Evolutionary conservation across 768 basidiomycete genomes (phyloP).

Genomic region (Dictyophora rubrovolvata): DNA sequence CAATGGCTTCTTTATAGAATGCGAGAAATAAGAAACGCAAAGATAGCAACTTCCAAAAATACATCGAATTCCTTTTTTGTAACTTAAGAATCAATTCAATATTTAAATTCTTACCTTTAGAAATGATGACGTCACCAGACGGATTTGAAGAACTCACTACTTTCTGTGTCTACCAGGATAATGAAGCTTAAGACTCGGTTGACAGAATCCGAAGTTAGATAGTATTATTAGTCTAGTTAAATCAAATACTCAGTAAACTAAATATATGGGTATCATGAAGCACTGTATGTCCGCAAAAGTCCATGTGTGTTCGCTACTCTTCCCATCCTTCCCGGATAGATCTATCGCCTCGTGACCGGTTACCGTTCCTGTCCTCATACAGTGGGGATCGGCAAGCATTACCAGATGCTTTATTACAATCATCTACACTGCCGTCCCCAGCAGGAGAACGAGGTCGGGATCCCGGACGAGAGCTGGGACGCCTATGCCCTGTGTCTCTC

Average conservation of each 20-base stretch:
- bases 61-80: too few relatives aligned
- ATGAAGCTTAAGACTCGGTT: too few relatives aligned
- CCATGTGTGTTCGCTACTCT: neutral
- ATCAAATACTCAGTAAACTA: neutral
- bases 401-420: neutral
- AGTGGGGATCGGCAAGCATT: neutral
- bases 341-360: neutral
- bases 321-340: neutral
- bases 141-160: too few relatives aligned
- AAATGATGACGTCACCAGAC: too few relatives aligned
- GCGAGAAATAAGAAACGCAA: too few relatives aligned
- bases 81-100: too few relatives aligned
- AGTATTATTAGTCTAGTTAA: neutral
- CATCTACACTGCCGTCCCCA: neutral
- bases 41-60: too few relatives aligned
- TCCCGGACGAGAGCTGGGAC: constrained; percentile 17
- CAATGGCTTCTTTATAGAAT: constrained; percentile 41
- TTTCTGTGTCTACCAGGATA: too few relatives aligned
- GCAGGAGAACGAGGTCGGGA: constrained; percentile 18
- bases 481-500: neutral
- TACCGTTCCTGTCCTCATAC: neutral
- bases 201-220: too few relatives aligned
- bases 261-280: neutral
- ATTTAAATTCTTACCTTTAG: too few relatives aligned
- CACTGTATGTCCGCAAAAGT: neutral